Percentiles rank a stretch among this genome's conserved stretches.
Conservation (phyloP, 805 yeast species). For the Komagataella mondaviorum region DNA sequence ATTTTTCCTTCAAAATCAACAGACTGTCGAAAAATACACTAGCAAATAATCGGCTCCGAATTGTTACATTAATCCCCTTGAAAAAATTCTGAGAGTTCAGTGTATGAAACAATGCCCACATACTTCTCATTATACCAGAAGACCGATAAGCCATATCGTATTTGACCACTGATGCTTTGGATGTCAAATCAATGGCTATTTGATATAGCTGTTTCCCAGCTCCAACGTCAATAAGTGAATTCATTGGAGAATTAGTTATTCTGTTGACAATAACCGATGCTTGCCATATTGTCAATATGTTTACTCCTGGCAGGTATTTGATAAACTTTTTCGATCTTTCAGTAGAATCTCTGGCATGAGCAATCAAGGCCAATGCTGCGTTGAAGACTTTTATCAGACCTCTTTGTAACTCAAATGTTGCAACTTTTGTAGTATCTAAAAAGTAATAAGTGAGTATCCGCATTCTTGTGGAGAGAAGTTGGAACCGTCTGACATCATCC, state of each 20-base stretch:
- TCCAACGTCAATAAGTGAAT: constrained; percentile 50
- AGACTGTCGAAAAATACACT: constrained; percentile 86
- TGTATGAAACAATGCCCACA: constrained; percentile 78
- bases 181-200: constrained; percentile 52
- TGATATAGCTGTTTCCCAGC: constrained; percentile 61
- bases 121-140: constrained; percentile 84
- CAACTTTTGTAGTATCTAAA: constrained; percentile 43
- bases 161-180: constrained; percentile 72
- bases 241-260: constrained; percentile 62
- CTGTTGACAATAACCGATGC: constrained; percentile 76
- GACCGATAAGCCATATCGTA: constrained; percentile 91
- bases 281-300: constrained; percentile 81
- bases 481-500: constrained; percentile 61
- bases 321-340: constrained; percentile 47
- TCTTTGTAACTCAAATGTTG: constrained; percentile 45
- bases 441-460: constrained; percentile 76
- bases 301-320: constrained; percentile 72
- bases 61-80: constrained; percentile 31
- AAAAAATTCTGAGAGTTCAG: constrained; percentile 38
- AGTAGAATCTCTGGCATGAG: constrained; percentile 53
- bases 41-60: constrained; percentile 82
- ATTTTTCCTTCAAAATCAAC: constrained; percentile 72
- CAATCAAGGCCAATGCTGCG: constrained; percentile 59
- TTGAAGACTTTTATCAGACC: constrained; percentile 72
- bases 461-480: constrained; percentile 61